A percentile compares a stretch with the other conserved stretches of the same genome.
phyloP scores from a whole-genome alignment of 805 yeast species.

The Ogataea nitratoaversa region DNA sequence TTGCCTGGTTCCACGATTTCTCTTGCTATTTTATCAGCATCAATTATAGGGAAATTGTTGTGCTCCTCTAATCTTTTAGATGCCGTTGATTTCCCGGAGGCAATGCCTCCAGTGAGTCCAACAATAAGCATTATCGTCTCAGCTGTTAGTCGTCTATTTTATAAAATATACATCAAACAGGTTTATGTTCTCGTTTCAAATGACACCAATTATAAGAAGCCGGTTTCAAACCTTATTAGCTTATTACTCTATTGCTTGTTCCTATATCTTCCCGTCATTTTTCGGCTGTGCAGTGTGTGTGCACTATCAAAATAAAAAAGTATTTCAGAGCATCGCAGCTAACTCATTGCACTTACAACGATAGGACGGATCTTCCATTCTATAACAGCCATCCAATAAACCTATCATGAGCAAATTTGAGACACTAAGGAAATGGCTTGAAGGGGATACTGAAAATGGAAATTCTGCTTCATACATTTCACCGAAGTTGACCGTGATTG shows the following conservation, averaged over 20 bases:
- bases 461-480: constrained; percentile 30
- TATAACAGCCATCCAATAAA: too few species aligned
- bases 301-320: too few species aligned
- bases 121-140: constrained; percentile 63
- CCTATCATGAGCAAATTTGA: constrained; percentile 13
- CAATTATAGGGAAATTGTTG: constrained; percentile 59
- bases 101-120: constrained; percentile 98
- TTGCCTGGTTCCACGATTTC: constrained; percentile 81
- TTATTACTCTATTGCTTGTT: too few species aligned
- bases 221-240: too few species aligned
- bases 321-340: too few species aligned
- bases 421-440: constrained; percentile 31
- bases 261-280: too few species aligned
- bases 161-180: too few species aligned
- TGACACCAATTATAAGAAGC: too few species aligned
- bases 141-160: not conserved
- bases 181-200: too few species aligned
- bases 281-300: too few species aligned
- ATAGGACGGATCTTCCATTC: too few species aligned
- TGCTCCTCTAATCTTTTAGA: constrained; percentile 52
- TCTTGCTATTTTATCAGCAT: constrained; percentile 88
- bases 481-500: constrained; percentile 37
- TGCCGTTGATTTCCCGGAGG: constrained; percentile 94
- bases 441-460: constrained; percentile 3
- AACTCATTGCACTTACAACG: too few species aligned